These are phyloP conservation scores for Sechiopsis laciniata DNA, from an alignment of 306 rosid species.

Conservation along the genomic window DNA sequence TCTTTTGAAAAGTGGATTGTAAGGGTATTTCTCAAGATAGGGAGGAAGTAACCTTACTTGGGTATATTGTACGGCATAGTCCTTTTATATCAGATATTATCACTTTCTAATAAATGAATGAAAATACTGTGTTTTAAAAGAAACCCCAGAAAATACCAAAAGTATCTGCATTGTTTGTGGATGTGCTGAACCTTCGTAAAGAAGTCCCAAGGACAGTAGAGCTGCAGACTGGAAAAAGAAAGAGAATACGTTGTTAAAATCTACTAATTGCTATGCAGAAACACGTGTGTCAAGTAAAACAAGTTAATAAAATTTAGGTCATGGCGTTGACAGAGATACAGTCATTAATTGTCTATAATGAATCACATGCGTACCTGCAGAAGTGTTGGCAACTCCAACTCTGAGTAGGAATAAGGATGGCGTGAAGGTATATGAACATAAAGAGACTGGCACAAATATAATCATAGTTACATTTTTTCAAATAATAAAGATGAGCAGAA, in stretches of 20 bases:
- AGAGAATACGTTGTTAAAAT: conserved; percentile 25
- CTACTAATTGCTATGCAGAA: conserved; percentile 19
- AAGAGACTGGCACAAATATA: conserved; percentile 49
- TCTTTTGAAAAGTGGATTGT: too few relatives aligned
- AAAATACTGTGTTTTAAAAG: background rate
- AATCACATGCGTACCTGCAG: conserved; percentile 54
- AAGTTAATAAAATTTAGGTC: background rate
- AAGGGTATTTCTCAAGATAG: too few relatives aligned
- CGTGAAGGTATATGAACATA: conserved; percentile 84
- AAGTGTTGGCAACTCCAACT: conserved; percentile 87
- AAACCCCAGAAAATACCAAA: conserved; percentile 45
- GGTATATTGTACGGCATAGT: too few relatives aligned
- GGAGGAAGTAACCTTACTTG: too few relatives aligned
- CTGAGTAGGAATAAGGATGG: conserved; percentile 77
- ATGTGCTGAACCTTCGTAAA: conserved; percentile 87
- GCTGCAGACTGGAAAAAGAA: conserved; percentile 68
- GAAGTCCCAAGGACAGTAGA: conserved; percentile 80
- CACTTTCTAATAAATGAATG: background rate
- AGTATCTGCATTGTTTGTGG: conserved; percentile 87
- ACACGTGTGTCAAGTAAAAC: conserved; percentile 4
- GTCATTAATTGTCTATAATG: background rate
- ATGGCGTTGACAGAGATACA: background rate
- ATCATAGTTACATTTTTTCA: background rate
- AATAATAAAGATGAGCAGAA: background rate
- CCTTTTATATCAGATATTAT: too few relatives aligned